Conservation (phyloP, 495 filamentous ascomycete species). For the Podospora australis region DNA sequence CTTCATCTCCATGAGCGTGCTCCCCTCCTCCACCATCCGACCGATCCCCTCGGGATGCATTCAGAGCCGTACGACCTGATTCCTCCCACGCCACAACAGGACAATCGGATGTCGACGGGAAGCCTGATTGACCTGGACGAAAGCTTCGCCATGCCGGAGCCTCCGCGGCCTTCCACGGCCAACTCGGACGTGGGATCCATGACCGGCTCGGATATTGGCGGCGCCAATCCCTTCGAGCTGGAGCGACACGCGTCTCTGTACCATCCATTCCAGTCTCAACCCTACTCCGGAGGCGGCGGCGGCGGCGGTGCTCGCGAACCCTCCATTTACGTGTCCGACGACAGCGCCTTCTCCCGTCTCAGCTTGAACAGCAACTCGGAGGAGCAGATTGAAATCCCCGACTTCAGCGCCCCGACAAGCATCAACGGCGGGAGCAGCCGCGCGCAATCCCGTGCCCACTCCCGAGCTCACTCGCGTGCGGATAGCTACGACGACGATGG, state of each 20-base stretch:
- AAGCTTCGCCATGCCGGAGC: constrained; percentile 18
- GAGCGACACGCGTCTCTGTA: constrained; percentile 49
- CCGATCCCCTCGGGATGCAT: constrained; percentile 39
- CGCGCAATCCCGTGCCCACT: neutral
- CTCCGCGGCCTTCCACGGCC: constrained; percentile 45
- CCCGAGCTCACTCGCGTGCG: constrained; percentile 16
- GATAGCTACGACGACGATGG: constrained; percentile 29
- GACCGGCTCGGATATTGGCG: constrained; percentile 40
- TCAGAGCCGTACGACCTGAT: constrained; percentile 39
- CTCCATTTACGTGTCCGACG: constrained; percentile 47
- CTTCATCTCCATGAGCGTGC: constrained; percentile 29
- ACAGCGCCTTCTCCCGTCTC: constrained; percentile 34
- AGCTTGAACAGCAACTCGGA: constrained; percentile 8
- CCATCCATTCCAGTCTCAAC: constrained; percentile 23
- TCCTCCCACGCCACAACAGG: constrained; percentile 10
- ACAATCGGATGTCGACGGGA: constrained; percentile 36
- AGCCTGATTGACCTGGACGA: constrained; percentile 25
- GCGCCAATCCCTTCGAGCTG: constrained; percentile 47
- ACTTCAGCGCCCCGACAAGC: constrained; percentile 4
- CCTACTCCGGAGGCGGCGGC: neutral
- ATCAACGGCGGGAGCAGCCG: constrained; percentile 7
- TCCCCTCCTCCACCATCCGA: constrained; percentile 42
- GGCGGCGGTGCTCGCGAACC: constrained; percentile 33
- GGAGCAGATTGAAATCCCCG: constrained; percentile 4
- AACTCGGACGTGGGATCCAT: constrained; percentile 46